Base-by-base conservation (phyloP, 371 early-diverging fungal genomes). In the Mucor lusitanicus region DNA sequence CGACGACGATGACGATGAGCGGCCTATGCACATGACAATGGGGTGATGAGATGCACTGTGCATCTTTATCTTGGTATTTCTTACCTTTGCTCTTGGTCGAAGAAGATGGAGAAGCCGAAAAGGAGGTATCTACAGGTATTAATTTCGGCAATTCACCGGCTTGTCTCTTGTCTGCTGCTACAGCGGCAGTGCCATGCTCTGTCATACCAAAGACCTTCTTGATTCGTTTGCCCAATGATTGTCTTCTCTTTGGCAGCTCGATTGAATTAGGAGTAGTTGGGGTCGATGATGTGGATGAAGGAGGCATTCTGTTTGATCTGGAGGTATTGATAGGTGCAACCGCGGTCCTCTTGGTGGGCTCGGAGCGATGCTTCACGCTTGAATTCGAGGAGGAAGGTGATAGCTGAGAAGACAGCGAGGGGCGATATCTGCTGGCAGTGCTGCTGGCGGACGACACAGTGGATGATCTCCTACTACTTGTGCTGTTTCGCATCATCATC, bases 171-270 rank as follows among this genome's bases (percentile, higher is more conserved):
- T 15, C 55, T 55, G 17, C 55, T 55, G 17, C 23, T 30, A 30
- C 30, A 30, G 30, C 30, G 6, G 30, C 15, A 30, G 30, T 32
- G 28, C 55, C 12, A 55, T 27, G 7, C 17, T 33, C 40, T 57
- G 63, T 60, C 55, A 69, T 60, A 28, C 60, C 63, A 65, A 72
- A 65, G 0, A 63, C 73, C 17, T 65, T 61, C 39, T 72, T 72
- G n/a, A 72, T 63, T 44, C 63, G 40, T 55, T 68, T 72, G 37
- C 73, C 63, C 8, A 72, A 42, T 4, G 73, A 72, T 63, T 70
- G 71, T 60, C 71, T 65, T 70, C 71, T 35, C 53, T 70, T 70
- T 17, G 66, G 65, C n/a, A 56, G 25, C 46, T 61, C 61, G 9
- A 32, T 33, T 37, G 59, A 23, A 11, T 21, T 37, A n/a, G 59